Base-by-base conservation (phyloP, 2,329 filamentous ascomycete species). In the Colletotrichum tamarilloi region DNA sequence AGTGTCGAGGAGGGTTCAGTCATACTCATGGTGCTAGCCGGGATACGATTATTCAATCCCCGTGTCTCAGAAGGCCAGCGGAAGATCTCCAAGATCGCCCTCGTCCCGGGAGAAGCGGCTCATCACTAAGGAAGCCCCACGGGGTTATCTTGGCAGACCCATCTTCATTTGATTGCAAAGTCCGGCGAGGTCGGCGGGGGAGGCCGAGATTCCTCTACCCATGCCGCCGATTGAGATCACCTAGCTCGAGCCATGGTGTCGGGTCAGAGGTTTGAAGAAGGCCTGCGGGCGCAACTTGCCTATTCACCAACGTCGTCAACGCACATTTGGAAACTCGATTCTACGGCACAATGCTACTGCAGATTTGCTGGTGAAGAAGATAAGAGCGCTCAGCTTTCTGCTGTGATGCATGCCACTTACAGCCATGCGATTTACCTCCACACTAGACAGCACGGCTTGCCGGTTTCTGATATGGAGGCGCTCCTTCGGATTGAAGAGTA, bases 151-250 rank as follows among this genome's bases (percentile, higher is more conserved):
- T 53, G 46, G 38, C n/a, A 35, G 38, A 42, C 19, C 22, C 26
- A 22, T 28, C 22, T 26, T 19, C 49, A 28, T 60, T 16, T 58
- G 35, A n/a, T 35, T 46, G 22, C 49, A 28, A 42, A 32, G 12
- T 30, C 59, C 68, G 68, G 64, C 49, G 56, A 55, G 38, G 14
- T 68, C 22, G 28, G 28, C 49, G 38, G 6, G 19, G 52, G 19
- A 60, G 26, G 32, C 38, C 32, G 32, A 26, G 49, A 42, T 46
- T 49, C 22, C 19, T 16, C 14, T 42, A 28, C 42, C n/a, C n/a
- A 38, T 26, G 12, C 7, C 14, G 22, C 11, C n/a, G 28, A 28
- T 16, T 22, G 35, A 42, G 9, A 14, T 22, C 32, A 55, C 16
- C 52, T 22, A 55, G 22, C n/a, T 26, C 9, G 52, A 55, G 52